Evolutionary conservation across 352 stramenopile genomes (phyloP).

Genomic region (Phytophthora idaei): DNA sequence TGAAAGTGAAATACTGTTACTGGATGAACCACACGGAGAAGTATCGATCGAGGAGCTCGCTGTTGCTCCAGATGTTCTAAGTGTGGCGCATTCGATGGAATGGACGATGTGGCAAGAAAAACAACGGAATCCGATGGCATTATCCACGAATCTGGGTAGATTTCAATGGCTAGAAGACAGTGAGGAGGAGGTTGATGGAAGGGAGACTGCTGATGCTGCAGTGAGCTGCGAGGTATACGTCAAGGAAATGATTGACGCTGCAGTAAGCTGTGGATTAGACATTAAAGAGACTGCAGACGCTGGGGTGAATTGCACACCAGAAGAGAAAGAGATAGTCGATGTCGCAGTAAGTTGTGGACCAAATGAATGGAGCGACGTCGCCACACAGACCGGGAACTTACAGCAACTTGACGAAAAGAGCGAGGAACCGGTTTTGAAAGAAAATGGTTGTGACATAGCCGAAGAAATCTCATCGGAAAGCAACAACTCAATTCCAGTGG

Average conservation of each 20-base stretch:
- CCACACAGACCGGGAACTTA: constrained; percentile 24
- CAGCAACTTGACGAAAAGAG: not conserved
- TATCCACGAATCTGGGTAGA: constrained; percentile 35
- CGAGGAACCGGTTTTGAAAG: not conserved
- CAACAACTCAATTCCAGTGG: not conserved
- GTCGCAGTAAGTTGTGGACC: constrained; percentile 17
- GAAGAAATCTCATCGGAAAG: not conserved
- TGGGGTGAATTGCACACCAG: constrained; percentile 13
- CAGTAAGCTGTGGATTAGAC: constrained; percentile 13
- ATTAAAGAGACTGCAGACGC: constrained; percentile 8
- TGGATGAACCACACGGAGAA: constrained; percentile 9
- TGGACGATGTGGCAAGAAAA: constrained; percentile 9
- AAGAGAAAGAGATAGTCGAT: constrained; percentile 8
- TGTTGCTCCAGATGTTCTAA: not conserved
- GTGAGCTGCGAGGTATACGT: constrained; percentile 6
- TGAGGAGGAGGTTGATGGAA: constrained; percentile 1
- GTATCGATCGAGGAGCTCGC: not conserved
- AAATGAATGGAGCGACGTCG: constrained; percentile 6
- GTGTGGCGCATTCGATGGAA: constrained; percentile 27
- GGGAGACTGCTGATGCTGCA: constrained; percentile 14
- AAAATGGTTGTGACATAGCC: not conserved
- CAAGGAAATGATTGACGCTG: constrained; percentile 12
- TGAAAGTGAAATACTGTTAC: constrained; percentile 13
- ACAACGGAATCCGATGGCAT: constrained; percentile 34
- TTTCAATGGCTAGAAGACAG: constrained; percentile 9